Base-by-base conservation (phyloP, 805 yeast species). In the Candida koratica region DNA sequence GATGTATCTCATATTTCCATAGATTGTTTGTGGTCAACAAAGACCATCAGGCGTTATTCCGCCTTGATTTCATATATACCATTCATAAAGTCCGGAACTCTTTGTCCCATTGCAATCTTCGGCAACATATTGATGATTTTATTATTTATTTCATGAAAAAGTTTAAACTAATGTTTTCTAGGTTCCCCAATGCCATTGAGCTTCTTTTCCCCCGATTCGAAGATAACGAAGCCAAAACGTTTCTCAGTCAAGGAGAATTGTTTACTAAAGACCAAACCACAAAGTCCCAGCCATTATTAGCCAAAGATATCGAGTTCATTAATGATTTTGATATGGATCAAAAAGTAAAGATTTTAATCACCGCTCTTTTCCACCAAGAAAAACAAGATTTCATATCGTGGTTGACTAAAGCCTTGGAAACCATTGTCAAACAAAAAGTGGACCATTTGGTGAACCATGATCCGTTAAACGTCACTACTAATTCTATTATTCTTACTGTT, bases 1-100 rank as follows among this genome's bases (percentile, higher is more conserved):
- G 72, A 32, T 79, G 82, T 8, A 52, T 93, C 6, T 65, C 81
- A 1, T 90, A 75, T 51, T 78, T 88, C 50, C 86, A 84, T 51
- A 65, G 84, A 19, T 58, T 86, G 1, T 77, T 87, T 45, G 79
- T 81, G 32, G 48, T 59, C 2, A 69, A 77, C 32, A 71, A 76
- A 26, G 81, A 83, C 39, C 71, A 68, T 34, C 77, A 79, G 27
- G 64, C 79, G 0, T 59, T 74, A 22, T 80, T 70, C 48, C 64
- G 96, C 34, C 52, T 93, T 22, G 96, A 89, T 53, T 77, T 93
- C 51, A 73, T 90, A 71, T 48, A 72, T 17, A 61, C 83, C 48
- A 59, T 83, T 5, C 61, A 77, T 9, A 69, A 67, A 25, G 55
- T 71, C 12, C 50, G 69, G 17, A 62, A 63, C 20, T 77, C 80